These are phyloP conservation scores for Lentithecium fluviatile DNA, from an alignment of 495 filamentous ascomycete species.

Conservation along the genomic window DNA sequence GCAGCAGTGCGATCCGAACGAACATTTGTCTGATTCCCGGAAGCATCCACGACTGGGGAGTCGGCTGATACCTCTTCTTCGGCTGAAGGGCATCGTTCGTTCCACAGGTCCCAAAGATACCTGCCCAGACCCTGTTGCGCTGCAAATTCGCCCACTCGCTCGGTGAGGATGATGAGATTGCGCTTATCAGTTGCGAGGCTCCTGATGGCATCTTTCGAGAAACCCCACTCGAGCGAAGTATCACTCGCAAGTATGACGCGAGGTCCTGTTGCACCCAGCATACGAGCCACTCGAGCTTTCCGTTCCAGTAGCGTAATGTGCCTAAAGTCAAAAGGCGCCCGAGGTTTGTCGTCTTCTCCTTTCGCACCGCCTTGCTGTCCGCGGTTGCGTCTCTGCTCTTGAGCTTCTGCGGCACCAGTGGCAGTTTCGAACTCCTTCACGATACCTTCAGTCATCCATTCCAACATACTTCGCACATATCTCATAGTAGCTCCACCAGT, in stretches of 20 bases:
- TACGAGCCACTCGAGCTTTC: conserved; percentile 67
- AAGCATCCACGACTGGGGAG: conserved; percentile 53
- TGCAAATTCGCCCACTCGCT: conserved; percentile 42
- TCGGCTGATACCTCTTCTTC: conserved; percentile 7
- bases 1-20: conserved; percentile 59
- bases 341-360: conserved; percentile 39
- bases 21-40: conserved; percentile 61
- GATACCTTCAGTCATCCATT: conserved; percentile 98
- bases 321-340: conserved; percentile 85
- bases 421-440: conserved; percentile 86
- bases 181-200: conserved; percentile 68
- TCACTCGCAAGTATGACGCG: conserved; percentile 88
- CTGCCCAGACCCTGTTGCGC: conserved; percentile 34
- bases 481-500: conserved; percentile 80
- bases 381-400: conserved; percentile 22
- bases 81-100: conserved; percentile 18
- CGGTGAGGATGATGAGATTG: conserved; percentile 84
- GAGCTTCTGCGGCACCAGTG: conserved; percentile 37
- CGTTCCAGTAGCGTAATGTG: conserved; percentile 78
- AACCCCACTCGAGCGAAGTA: conserved; percentile 88
- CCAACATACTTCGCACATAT: conserved; percentile 89
- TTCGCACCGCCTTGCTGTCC: conserved; percentile 44
- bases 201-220: conserved; percentile 81
- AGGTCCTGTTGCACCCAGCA: conserved; percentile 51
- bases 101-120: conserved; percentile 43